Conservation (phyloP, 495 filamentous ascomycete species). For the Cercophora sp. region DNA sequence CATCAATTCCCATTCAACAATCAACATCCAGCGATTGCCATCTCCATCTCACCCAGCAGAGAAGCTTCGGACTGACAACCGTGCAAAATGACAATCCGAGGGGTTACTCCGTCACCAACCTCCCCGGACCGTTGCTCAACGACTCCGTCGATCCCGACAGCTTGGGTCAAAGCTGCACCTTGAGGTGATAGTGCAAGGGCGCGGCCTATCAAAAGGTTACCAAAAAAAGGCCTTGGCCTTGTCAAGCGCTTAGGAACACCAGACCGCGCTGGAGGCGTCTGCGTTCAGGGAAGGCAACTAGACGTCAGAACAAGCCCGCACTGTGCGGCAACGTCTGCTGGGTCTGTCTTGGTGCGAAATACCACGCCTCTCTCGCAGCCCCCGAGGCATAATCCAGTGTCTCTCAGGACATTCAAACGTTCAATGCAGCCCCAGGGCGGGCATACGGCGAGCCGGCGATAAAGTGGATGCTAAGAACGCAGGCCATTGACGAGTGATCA, state of each 20-base stretch:
- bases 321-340: background rate
- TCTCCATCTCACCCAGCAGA: too few relatives aligned
- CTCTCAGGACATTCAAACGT: slow-evolving; percentile 5
- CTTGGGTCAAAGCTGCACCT: slow-evolving; percentile 3
- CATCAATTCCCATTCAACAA: too few relatives aligned
- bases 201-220: too few relatives aligned
- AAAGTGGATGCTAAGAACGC: background rate
- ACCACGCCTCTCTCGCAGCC: slow-evolving; percentile 2
- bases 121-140: too few relatives aligned
- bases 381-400: slow-evolving; percentile 1
- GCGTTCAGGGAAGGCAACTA: too few relatives aligned
- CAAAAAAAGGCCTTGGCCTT: background rate
- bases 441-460: background rate
- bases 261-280: background rate
- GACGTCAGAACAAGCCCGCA: background rate
- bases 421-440: slow-evolving; percentile 2
- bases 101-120: too few relatives aligned
- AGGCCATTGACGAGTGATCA: background rate
- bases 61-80: too few relatives aligned
- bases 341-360: background rate
- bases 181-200: too few relatives aligned
- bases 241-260: background rate
- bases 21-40: too few relatives aligned
- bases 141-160: background rate
- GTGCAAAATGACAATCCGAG: too few relatives aligned